phyloP scores from a whole-genome alignment of 75 land plant genomes.

The Pseudotsuga menziesii region DNA sequence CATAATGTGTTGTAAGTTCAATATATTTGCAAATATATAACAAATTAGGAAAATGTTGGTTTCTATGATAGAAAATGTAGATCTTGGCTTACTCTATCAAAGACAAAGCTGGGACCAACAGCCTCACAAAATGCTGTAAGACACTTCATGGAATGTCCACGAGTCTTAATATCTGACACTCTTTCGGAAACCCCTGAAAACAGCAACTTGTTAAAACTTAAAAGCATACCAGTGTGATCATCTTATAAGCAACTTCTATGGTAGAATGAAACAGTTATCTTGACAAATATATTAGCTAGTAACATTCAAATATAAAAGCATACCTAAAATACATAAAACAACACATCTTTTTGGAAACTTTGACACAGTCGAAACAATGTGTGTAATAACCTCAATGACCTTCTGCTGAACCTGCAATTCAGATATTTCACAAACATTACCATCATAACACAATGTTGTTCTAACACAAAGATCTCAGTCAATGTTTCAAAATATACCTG shows the following conservation, averaged over 20 bases:
- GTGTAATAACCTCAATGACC: conserved; percentile 77
- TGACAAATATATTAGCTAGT: not conserved
- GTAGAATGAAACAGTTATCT: not conserved
- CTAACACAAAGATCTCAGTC: not conserved
- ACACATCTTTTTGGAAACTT: conserved; percentile 87
- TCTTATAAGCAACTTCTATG: not conserved
- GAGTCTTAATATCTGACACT: conserved; percentile 88
- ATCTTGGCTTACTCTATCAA: conserved; percentile 72
- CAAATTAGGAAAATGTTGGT: not conserved
- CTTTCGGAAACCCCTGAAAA: conserved; percentile 85
- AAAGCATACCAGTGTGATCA: not conserved
- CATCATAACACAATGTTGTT: too few species aligned
- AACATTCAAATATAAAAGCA: conserved; percentile 1
- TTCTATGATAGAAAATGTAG: conserved; percentile 9
- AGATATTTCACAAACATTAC: not conserved
- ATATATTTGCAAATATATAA: not conserved
- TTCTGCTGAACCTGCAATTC: conserved; percentile 90
- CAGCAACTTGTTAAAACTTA: not conserved
- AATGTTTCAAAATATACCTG: conserved; percentile 45
- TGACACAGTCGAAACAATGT: conserved; percentile 65
- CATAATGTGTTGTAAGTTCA: too few species aligned
- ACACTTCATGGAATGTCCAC: conserved; percentile 87
- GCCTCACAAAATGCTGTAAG: conserved; percentile 95
- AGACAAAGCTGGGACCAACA: conserved; percentile 91
- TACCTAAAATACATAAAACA: conserved; percentile 84